Conservation (phyloP, 1,284 basidiomycete species). For the Ganoderma multipileum region DNA sequence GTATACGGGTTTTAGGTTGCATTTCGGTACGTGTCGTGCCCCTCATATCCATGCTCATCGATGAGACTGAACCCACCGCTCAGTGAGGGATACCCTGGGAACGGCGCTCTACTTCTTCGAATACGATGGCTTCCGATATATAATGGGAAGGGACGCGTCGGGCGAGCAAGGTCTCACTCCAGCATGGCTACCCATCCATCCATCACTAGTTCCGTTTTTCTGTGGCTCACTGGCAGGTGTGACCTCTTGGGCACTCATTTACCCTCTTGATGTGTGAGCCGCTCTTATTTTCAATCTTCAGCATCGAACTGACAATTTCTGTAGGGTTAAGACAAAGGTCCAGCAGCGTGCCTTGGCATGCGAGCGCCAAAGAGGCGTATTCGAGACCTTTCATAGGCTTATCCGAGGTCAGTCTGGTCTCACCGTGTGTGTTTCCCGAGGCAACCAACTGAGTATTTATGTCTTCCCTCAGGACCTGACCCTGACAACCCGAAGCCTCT, state of each 20-base stretch:
- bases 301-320: conserved; percentile 14
- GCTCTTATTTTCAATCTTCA: neutral
- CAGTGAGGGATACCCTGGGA: conserved; percentile 82
- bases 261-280: conserved; percentile 82
- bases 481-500: conserved; percentile 74
- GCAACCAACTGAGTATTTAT: neutral
- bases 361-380: conserved; percentile 68
- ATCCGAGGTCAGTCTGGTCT: conserved; percentile 64
- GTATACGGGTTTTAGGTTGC: conserved; percentile 85
- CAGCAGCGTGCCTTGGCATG: conserved; percentile 89
- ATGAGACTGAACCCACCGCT: conserved; percentile 2
- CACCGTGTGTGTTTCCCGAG: neutral
- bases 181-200: conserved; percentile 78
- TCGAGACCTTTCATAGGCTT: conserved; percentile 79
- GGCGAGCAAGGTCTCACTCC: conserved; percentile 82
- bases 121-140: conserved; percentile 84
- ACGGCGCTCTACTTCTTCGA: conserved; percentile 89
- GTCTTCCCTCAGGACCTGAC: conserved; percentile 65
- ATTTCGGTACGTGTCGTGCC: conserved; percentile 60
- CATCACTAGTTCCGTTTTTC: conserved; percentile 82
- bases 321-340: conserved; percentile 91
- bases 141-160: conserved; percentile 69
- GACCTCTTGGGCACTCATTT: conserved; percentile 85
- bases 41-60: neutral
- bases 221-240: conserved; percentile 88